Evolutionary conservation across 306 rosid genomes (phyloP), one percentile per base, ranked within the genome.

Genomic region (Acmispon strigosus): DNA sequence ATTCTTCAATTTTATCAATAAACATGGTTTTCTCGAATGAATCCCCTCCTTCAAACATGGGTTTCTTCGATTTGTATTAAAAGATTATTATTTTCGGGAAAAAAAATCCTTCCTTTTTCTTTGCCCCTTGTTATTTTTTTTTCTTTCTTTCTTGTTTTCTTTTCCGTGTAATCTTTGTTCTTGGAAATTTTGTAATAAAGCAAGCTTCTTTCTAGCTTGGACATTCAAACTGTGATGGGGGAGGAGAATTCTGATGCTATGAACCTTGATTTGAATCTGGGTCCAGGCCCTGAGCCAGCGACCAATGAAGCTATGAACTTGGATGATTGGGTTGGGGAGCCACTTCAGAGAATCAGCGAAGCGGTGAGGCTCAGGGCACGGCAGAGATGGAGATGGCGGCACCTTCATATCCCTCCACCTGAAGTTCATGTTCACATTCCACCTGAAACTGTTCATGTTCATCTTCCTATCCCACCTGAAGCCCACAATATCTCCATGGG

Each of bases 231-330:
- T 77, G 82, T 58, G 77, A 95, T 95, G 99, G 96, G 66, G 69
- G 99, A 91, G 18, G 96, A 89, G 82, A 76, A 70, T 61, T 86
- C 92, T 12, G 90, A 87, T 59, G 80, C 91, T 19, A 91, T 91
- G 97, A 95, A 91, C 85, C 97, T 91, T 72, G 97, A 95, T 87
- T 84, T 91, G 91, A 95, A 95, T 78, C 89, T 91, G 86, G 89
- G 90, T 81, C 96, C 99, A 22, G 80, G 62, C 72, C 97, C 92
- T 1, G 97, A 88, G 72, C 91, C 84, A 10, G 71, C 60, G 14
- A 51, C 60, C 2, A 85, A 55, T 66, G 91, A 83, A 27, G 80
- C 79, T 29, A 77, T 83, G 76, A 84, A 75, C 83, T 75, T 89
- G 77, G 92, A 87, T 19, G 68, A 79, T 45, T 85, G 94, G 92